Conservation (phyloP, 1,139 yeast species). For the Tardiomyces depauwii region DNA sequence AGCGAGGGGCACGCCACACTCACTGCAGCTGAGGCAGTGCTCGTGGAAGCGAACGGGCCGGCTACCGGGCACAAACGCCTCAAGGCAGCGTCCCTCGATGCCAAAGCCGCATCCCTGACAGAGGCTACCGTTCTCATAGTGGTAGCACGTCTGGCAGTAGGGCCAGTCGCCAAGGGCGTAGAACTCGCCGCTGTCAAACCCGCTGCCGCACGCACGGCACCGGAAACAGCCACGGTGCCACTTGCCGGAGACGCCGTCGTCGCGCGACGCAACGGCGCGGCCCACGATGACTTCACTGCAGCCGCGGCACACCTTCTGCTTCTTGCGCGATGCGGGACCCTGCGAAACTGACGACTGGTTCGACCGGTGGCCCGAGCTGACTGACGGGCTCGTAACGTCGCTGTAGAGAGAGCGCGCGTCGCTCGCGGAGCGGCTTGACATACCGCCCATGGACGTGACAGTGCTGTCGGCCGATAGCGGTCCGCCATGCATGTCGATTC, state of each 20-base stretch:
- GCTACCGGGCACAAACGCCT: conserved; percentile 27
- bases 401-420: not conserved
- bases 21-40: conserved; percentile 22
- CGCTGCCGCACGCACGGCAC: conserved; percentile 50
- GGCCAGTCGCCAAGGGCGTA: conserved; percentile 74
- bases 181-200: conserved; percentile 42
- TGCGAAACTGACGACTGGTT: not conserved
- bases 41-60: conserved; percentile 20
- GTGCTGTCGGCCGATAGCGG: not conserved
- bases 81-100: conserved; percentile 86
- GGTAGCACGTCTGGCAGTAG: conserved; percentile 72
- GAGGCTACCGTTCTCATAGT: conserved; percentile 57
- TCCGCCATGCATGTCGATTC: not conserved
- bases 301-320: conserved; percentile 25
- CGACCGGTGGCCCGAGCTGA: not conserved
- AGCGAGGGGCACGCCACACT: conserved; percentile 19
- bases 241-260: conserved; percentile 77
- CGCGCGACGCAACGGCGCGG: conserved; percentile 64
- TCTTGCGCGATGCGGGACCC: not conserved
- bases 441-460: not conserved
- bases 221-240: conserved; percentile 87
- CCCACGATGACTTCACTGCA: conserved; percentile 43
- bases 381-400: not conserved
- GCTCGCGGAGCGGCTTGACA: not conserved
- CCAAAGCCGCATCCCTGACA: conserved; percentile 64